Evolutionary conservation across 345 rosid genomes (phyloP), one percentile per base, ranked within the genome.

Genomic region (Camelina hispida): DNA sequence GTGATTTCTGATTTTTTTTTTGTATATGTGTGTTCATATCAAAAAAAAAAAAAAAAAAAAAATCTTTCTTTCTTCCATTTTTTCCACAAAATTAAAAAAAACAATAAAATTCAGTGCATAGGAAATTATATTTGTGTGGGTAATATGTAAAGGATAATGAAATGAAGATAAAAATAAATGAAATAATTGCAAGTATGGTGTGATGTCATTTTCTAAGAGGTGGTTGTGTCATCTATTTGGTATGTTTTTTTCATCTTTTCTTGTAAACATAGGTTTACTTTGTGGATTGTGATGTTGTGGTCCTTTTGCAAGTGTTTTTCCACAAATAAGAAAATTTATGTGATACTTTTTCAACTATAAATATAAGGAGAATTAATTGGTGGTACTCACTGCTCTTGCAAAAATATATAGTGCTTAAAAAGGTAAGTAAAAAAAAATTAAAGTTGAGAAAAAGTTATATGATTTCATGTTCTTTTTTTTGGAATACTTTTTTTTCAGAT

Each of bases 141-240:
- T 1, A 58, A 2, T 35, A 5, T 16, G 30, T 16, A 14, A 40
- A 40, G 16, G 3, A 55, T 42, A 42, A 43, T 30, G 15, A 22
- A 46, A 23, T 46, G n/a, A 23, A 66, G 7, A 25, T 59, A 68
- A 32, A 51, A 1, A 52, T 17, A 76, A 62, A 63, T 69, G 46
- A 16, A 46, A 23, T 56, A 70, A 2, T 9, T 46, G 34, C 54
- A 37, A 6, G 69, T 54, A 35, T 48, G 76, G 76, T 77, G 76
- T 47, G 23, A 57, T 22, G 80, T 77, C 80, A 1, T 50, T 64
- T 65, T 77, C 72, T 9, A 28, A 53, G 75, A 10, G 74, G 66
- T 63, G 46, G 80, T 46, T 69, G 75, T 56, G 60, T 63, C 80
- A 69, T 69, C 52, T 62, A 8, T 13, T 62, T 28, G 20, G 17